These are phyloP conservation scores for Apiosordaria backusii DNA, from an alignment of 495 filamentous ascomycete genomes.

Conservation along the genomic window DNA sequence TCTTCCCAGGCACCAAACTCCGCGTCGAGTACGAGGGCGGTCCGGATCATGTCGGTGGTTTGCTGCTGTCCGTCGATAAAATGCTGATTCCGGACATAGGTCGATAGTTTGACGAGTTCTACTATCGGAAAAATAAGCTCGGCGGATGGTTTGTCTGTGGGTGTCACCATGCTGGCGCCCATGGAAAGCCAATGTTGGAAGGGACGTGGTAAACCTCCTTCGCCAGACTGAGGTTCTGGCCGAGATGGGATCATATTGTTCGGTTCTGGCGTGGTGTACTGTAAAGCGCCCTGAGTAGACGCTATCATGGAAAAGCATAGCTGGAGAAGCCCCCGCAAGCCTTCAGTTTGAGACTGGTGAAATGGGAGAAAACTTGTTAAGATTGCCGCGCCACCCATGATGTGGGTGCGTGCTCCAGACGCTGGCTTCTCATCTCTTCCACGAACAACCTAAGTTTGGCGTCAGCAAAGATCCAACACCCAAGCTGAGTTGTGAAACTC, in stretches of 20 bases:
- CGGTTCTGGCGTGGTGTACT: conserved; percentile 19
- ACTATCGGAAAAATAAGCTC: conserved; percentile 34
- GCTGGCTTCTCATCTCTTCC: conserved; percentile 24
- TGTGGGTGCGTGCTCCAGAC: conserved; percentile 37
- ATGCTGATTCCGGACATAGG: conserved; percentile 25
- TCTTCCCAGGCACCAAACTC: conserved; percentile 35
- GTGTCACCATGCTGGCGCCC: conserved; percentile 25
- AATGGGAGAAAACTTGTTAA: conserved; percentile 34
- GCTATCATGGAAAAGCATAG: conserved; percentile 45
- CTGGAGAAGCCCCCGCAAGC: conserved; percentile 38
- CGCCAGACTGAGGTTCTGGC: conserved; percentile 29
- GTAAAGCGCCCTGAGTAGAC: conserved; percentile 19
- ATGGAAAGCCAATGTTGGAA: conserved; percentile 39
- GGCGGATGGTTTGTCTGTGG: conserved; percentile 27
- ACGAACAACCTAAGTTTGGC: conserved; percentile 20
- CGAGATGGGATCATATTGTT: conserved; percentile 17
- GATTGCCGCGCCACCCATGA: conserved; percentile 45
- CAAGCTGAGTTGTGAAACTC: conserved; percentile 7
- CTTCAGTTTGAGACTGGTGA: conserved; percentile 24
- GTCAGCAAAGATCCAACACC: not conserved
- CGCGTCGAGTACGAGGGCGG: conserved; percentile 35
- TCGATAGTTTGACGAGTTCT: conserved; percentile 34
- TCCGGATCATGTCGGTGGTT: conserved; percentile 28
- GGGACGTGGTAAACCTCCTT: conserved; percentile 31
- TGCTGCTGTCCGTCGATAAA: conserved; percentile 34